phyloP scores from a whole-genome alignment of 225 moss, liverwort and hornwort genomes.

The Ulota crispa region DNA sequence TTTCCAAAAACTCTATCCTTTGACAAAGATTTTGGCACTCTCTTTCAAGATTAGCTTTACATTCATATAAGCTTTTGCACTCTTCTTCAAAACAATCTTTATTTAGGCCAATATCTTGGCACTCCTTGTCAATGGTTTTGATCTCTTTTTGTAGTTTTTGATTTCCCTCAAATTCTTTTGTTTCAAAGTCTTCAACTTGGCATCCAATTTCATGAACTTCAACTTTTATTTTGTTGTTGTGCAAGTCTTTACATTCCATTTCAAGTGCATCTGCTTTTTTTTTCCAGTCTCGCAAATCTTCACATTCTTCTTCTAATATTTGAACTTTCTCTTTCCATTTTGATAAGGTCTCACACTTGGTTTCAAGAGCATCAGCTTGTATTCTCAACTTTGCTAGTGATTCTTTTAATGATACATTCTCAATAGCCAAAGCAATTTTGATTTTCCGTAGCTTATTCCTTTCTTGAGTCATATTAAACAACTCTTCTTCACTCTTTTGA shows the following conservation, averaged over 20 bases:
- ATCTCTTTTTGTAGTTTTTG: background rate
- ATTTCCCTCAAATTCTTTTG: background rate
- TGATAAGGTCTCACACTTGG: background rate
- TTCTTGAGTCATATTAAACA: conserved; percentile 40
- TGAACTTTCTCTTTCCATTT: conserved; percentile 27
- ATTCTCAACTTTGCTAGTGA: conserved; percentile 9
- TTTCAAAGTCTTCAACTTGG: background rate
- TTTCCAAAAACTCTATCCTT: background rate
- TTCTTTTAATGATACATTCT: conserved; percentile 51
- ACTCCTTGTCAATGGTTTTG: background rate
- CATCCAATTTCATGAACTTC: conserved; percentile 23
- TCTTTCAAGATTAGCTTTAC: conserved; percentile 16
- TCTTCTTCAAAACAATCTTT: conserved; percentile 17
- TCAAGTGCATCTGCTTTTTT: conserved; percentile 38
- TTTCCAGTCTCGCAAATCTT: conserved; percentile 43
- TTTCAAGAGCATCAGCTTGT: conserved; percentile 18
- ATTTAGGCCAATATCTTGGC: background rate
- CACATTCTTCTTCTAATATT: conserved; percentile 40
- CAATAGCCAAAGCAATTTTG: conserved; percentile 49
- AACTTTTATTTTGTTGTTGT: conserved; percentile 1
- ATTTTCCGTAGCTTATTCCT: conserved; percentile 54
- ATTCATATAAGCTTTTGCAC: background rate
- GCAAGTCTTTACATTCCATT: conserved; percentile 26
- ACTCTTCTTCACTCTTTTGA: conserved; percentile 29
- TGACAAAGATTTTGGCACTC: background rate